These are phyloP conservation scores for Blastocystis sp. DNA, from an alignment of 352 stramenopile species.

Conservation along the genomic window DNA sequence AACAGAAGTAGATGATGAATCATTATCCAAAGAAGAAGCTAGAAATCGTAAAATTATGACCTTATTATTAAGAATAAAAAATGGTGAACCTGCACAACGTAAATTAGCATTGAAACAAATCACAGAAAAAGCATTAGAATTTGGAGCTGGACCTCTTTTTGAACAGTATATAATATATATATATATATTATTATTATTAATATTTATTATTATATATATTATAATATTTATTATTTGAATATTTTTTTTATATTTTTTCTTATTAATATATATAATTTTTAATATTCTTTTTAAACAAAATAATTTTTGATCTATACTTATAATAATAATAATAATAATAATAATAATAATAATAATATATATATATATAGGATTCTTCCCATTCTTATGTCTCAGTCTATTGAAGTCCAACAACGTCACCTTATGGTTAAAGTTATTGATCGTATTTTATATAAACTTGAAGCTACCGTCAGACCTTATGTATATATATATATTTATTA, in stretches of 20 bases:
- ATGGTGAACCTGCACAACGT: constrained; percentile 81
- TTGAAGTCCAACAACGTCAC: constrained; percentile 96
- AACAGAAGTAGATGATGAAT: constrained; percentile 51
- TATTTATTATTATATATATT: no score
- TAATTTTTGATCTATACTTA: no score
- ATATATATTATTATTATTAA: no score
- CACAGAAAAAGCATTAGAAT: constrained; percentile 80
- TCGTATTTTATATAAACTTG: constrained; percentile 91
- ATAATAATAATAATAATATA: no score
- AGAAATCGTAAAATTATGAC: constrained; percentile 92
- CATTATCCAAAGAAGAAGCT: constrained; percentile 62
- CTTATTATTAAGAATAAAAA: constrained; percentile 95
- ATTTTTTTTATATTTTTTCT: no score
- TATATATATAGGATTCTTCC: constrained; percentile 68
- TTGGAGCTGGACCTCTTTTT: constrained; percentile 85
- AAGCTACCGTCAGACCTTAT: constrained; percentile 90
- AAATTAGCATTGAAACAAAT: constrained; percentile 57
- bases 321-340: no score
- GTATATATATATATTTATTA: no score
- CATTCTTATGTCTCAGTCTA: constrained; percentile 84
- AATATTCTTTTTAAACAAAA: no score
- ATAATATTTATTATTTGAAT: no score
- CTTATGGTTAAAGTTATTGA: constrained; percentile 98
- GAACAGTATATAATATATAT: constrained; percentile 56
- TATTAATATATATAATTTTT: no score